Evolutionary conservation across 2,329 filamentous ascomycete genomes (phyloP).

Genomic region (Fusarium sp.): DNA sequence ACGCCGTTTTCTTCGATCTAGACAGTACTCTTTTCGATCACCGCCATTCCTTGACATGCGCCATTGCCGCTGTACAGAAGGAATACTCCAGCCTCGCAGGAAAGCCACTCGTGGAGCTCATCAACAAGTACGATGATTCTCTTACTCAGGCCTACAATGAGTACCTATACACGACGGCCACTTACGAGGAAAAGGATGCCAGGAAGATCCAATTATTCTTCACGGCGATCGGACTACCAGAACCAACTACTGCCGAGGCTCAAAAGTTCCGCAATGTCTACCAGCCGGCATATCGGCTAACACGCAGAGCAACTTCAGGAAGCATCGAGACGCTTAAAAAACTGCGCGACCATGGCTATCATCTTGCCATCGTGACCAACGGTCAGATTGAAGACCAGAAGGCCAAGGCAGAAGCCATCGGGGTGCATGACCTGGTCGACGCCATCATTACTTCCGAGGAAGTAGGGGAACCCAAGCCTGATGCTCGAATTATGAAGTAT

Average conservation of each 20-base stretch:
- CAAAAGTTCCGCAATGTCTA: constrained; percentile 15
- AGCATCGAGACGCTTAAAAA: background rate
- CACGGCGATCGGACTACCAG: background rate
- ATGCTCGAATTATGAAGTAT: constrained; percentile 13
- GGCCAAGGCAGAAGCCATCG: constrained; percentile 18
- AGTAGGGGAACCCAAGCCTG: constrained; percentile 13
- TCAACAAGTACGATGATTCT: background rate
- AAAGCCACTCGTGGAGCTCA: background rate
- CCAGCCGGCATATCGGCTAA: constrained; percentile 11
- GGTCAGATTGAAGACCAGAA: constrained; percentile 6
- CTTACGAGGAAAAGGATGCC: background rate
- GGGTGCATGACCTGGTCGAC: constrained; percentile 5
- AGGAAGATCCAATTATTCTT: constrained; percentile 13
- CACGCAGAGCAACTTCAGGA: constrained; percentile 7
- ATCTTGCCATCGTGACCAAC: constrained; percentile 15
- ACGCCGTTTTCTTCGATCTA: constrained; percentile 22
- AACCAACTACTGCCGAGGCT: background rate
- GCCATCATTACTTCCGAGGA: constrained; percentile 27
- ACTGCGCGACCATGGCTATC: constrained; percentile 5
- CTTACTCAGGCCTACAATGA: constrained; percentile 14
- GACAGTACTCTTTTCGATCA: constrained; percentile 30
- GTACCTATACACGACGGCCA: constrained; percentile 3
- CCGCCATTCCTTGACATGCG: background rate
- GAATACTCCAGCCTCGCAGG: background rate
- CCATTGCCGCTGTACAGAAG: background rate